Percentiles rank a stretch among this genome's conserved stretches.
Evolutionary conservation across 805 yeast genomes (phyloP).

Genomic region (baker's yeast (Saccharomyces cerevisiae)): DNA sequence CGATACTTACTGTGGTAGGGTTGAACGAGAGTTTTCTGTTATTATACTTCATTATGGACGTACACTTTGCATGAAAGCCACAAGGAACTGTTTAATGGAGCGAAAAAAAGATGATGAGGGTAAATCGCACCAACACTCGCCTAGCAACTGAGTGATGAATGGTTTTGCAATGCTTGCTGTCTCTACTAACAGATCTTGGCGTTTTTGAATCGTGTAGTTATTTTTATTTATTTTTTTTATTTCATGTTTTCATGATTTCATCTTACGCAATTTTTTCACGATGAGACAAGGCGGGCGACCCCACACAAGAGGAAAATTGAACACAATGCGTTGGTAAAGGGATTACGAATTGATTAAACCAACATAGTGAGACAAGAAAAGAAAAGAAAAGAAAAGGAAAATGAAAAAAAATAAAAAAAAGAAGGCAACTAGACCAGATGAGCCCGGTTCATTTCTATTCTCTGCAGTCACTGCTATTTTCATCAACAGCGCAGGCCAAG

Average conservation of each 20-base stretch:
- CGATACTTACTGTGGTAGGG: slow-evolving; percentile 9
- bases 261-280: not conserved
- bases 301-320: not conserved
- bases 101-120: not conserved
- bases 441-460: not conserved
- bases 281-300: not conserved
- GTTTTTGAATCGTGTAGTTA: not conserved
- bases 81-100: not conserved
- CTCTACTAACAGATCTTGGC: not conserved
- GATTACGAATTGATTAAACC: not conserved
- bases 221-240: not conserved
- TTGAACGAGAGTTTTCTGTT: slow-evolving; percentile 1
- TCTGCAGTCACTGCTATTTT: not conserved
- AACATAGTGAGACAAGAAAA: not conserved
- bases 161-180: not conserved
- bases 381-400: not conserved
- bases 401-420: not conserved
- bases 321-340: not conserved
- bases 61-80: slow-evolving; percentile 2
- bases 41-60: slow-evolving; percentile 5
- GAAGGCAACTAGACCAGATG: not conserved
- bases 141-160: not conserved
- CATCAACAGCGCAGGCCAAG: too few relatives aligned
- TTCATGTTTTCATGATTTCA: not conserved
- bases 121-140: not conserved